Evolutionary conservation across 2,329 filamentous ascomycete genomes (phyloP).

Genomic region (Aspergillus fructus): DNA sequence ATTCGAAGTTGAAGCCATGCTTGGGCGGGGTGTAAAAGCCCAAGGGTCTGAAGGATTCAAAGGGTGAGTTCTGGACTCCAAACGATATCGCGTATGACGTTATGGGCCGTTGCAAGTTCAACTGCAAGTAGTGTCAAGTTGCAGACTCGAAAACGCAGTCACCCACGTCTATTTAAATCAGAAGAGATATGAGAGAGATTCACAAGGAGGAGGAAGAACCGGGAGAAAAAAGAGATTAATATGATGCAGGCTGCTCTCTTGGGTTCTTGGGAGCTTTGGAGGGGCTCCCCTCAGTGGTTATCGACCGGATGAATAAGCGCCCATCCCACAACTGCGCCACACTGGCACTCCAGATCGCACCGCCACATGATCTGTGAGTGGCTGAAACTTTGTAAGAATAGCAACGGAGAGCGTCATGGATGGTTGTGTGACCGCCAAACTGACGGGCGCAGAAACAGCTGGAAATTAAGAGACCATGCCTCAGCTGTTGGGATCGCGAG

Average conservation of each 20-base stretch:
- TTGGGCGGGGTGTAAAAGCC: neutral
- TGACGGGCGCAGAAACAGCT: neutral
- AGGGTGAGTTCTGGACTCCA: neutral
- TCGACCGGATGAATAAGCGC: conserved; percentile 15
- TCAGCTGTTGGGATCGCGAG: neutral
- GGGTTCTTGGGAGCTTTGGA: conserved; percentile 10
- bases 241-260: conserved; percentile 13
- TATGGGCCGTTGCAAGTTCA: neutral
- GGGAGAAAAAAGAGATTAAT: conserved; percentile 4
- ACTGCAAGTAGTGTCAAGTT: neutral
- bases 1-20: conserved; percentile 28
- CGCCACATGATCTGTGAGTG: conserved; percentile 21
- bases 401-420: conserved; percentile 2
- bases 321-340: conserved; percentile 25
- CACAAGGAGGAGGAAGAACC: conserved; percentile 5
- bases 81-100: neutral
- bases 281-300: conserved; percentile 6
- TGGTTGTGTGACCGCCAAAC: neutral
- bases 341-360: conserved; percentile 16
- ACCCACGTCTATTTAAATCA: neutral
- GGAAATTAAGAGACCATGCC: neutral
- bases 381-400: conserved; percentile 13
- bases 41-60: neutral
- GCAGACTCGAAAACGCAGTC: neutral
- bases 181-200: neutral